Evolutionary conservation across 768 basidiomycete species (phyloP).

Genomic region (Megacollybia marginata): DNA sequence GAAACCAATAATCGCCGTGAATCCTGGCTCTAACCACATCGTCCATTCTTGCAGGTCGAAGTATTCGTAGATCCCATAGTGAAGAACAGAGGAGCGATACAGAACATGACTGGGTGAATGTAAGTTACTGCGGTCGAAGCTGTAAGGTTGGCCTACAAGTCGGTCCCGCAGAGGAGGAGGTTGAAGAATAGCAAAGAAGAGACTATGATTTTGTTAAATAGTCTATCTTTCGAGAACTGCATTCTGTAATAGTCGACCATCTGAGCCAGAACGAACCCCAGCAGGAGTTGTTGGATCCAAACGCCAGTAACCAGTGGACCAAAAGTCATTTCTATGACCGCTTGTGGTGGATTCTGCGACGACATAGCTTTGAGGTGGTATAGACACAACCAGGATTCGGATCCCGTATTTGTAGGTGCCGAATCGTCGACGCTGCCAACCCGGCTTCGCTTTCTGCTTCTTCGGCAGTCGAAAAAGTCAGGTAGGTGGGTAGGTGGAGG

Average conservation of each 20-base stretch:
- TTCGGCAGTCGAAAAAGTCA: no score
- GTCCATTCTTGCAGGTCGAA: slow-evolving; percentile 8
- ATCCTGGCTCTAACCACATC: slow-evolving; percentile 5
- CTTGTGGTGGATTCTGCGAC: slow-evolving; percentile 1
- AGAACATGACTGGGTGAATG: background rate
- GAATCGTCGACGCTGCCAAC: no score
- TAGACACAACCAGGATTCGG: background rate
- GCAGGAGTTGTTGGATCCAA: slow-evolving; percentile 3
- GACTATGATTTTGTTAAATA: background rate
- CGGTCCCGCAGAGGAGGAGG: slow-evolving; percentile 1
- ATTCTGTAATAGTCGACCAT: slow-evolving; percentile 3
- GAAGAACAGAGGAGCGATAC: background rate
- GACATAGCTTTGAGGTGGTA: background rate
- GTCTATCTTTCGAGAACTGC: background rate
- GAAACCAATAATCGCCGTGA: slow-evolving; percentile 3
- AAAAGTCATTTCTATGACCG: slow-evolving; percentile 1
- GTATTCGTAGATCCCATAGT: background rate
- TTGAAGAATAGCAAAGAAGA: slow-evolving; percentile 2
- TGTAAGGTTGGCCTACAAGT: slow-evolving; percentile 1
- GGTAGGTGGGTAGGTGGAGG: no score
- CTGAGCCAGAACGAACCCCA: slow-evolving; percentile 1
- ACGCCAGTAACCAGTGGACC: background rate
- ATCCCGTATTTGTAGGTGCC: background rate
- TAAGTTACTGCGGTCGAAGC: background rate
- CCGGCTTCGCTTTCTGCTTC: no score